Base-by-base conservation (phyloP, 1,139 yeast species). In the Blastobotrys buckinghamii region DNA sequence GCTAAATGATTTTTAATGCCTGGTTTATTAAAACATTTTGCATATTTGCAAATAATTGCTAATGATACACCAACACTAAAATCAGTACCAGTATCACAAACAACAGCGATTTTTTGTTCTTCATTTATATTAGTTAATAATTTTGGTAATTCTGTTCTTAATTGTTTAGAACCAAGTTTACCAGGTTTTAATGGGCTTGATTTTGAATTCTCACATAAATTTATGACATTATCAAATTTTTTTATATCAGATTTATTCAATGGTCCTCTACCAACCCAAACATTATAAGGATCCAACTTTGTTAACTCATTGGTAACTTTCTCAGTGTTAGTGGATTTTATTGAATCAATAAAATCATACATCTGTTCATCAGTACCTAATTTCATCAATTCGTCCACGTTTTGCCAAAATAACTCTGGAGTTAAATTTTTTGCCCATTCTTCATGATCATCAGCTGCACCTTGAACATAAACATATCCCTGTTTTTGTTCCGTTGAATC, bases 391-490 rank as follows among this genome's bases (percentile, higher is more conserved):
- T 81, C 60, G 1, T 56, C 37, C 0, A 65, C 65, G 2, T 65
- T 52, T 47, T 63, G 52, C 95, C 96, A 88, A 49, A 85, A 77
- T 15, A 76, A 47, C 1, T 61, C 57, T 0, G 92, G 79, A 1
- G 73, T 74, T 24, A 88, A 64, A 0, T 73, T 73, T 6, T 68
- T 62, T 0, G 89, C 81, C 97, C 96, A 89, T 24, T 83, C 70
- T 59, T 89, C 96, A 62, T 89, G 96, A 59, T 89, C 96, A 64
- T 89, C 97, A 0, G 94, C 96, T 0, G 96, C 89, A 1, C 96
- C 96, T 65, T 87, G 96, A 1, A 88, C 83, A 61, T 89, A 89
- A 0, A 74, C 68, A 54, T 68, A 80, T 1, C 76, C 81, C 40
- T 65, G 58, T 40, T 72, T 58, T 42, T 68, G 65, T 47, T 71